A percentile compares a stretch with the other conserved stretches of the same genome.
phyloP scores from a whole-genome alignment of 768 basidiomycete species.

The Auricularia sp. region DNA sequence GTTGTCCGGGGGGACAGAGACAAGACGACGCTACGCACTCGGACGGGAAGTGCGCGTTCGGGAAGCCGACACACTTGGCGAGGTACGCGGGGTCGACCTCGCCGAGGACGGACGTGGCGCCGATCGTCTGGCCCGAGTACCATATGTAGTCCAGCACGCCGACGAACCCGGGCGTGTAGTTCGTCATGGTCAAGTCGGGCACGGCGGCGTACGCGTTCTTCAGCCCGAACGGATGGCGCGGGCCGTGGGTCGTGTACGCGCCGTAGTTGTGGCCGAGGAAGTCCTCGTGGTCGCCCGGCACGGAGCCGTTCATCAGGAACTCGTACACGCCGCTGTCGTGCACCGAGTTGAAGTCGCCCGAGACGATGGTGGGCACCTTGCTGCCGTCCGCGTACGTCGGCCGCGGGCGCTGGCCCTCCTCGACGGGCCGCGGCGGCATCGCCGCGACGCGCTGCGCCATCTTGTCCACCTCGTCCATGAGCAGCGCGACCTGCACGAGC shows the following conservation, averaged over 20 bases:
- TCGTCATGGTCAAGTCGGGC: constrained; percentile 68
- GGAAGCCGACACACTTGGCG: constrained; percentile 90
- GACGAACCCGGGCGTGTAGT: constrained; percentile 79
- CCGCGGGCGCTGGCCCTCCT: constrained; percentile 5
- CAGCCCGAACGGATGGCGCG: constrained; percentile 68
- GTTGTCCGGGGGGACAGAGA: neutral
- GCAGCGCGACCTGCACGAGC: constrained; percentile 86
- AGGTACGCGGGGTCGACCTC: constrained; percentile 80
- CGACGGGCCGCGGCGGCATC: constrained; percentile 49
- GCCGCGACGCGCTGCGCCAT: constrained; percentile 74
- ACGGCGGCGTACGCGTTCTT: constrained; percentile 71
- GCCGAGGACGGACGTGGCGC: constrained; percentile 74
- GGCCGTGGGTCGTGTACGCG: constrained; percentile 65
- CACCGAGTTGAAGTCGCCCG: constrained; percentile 93
- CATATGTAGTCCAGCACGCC: constrained; percentile 91
- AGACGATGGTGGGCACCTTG: constrained; percentile 84
- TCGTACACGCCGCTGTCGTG: constrained; percentile 86
- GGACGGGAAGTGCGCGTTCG: constrained; percentile 91
- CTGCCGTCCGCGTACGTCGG: constrained; percentile 72
- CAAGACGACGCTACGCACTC: constrained; percentile 53
- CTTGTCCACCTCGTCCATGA: constrained; percentile 90
- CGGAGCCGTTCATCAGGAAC: constrained; percentile 63
- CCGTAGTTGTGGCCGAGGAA: constrained; percentile 91
- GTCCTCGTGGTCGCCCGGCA: constrained; percentile 72
- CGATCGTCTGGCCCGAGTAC: constrained; percentile 66